Conservation (phyloP, 495 filamentous ascomycete genomes). For the Penicillium riverlandense region DNA sequence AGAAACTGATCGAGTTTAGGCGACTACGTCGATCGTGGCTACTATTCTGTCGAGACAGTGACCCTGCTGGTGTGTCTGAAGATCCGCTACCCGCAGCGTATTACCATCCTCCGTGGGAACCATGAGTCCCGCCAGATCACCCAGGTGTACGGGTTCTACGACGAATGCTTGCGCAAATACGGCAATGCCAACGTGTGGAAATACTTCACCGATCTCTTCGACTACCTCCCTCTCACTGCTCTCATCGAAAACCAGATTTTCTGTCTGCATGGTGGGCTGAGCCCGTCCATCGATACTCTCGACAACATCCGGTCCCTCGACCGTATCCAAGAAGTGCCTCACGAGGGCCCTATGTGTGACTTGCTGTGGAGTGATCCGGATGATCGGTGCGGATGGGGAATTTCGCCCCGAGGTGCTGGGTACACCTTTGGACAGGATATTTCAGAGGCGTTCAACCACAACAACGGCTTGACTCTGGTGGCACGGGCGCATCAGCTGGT, state of each 20-base stretch:
- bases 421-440: slow-evolving; percentile 99
- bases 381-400: slow-evolving; percentile 97
- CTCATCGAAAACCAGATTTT: slow-evolving; percentile 99
- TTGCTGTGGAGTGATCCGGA: slow-evolving; percentile 97
- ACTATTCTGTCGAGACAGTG: slow-evolving; percentile 95
- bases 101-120: slow-evolving; percentile 94
- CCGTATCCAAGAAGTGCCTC: slow-evolving; percentile 95
- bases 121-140: slow-evolving; percentile 98
- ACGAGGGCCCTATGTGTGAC: slow-evolving; percentile 98
- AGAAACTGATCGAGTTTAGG: slow-evolving; percentile 29
- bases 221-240: slow-evolving; percentile 95
- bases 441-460: slow-evolving; percentile 99
- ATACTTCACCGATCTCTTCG: slow-evolving; percentile 98
- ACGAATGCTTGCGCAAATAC: slow-evolving; percentile 95
- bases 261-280: slow-evolving; percentile 95
- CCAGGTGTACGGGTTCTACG: slow-evolving; percentile 96
- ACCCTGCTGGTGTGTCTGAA: slow-evolving; percentile 91
- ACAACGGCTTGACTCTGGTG: slow-evolving; percentile 94
- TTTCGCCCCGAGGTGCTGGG: slow-evolving; percentile 91
- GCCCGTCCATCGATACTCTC: slow-evolving; percentile 93
- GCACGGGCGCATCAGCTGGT: slow-evolving; percentile 93
- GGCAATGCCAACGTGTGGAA: slow-evolving; percentile 99
- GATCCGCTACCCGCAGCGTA: slow-evolving; percentile 92
- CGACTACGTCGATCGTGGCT: slow-evolving; percentile 94
- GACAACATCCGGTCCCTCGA: slow-evolving; percentile 97